A percentile compares a stretch with the other conserved stretches of the same genome.
Conservation (phyloP, 345 rosid species). For the Melaleuca quinquenervia region DNA sequence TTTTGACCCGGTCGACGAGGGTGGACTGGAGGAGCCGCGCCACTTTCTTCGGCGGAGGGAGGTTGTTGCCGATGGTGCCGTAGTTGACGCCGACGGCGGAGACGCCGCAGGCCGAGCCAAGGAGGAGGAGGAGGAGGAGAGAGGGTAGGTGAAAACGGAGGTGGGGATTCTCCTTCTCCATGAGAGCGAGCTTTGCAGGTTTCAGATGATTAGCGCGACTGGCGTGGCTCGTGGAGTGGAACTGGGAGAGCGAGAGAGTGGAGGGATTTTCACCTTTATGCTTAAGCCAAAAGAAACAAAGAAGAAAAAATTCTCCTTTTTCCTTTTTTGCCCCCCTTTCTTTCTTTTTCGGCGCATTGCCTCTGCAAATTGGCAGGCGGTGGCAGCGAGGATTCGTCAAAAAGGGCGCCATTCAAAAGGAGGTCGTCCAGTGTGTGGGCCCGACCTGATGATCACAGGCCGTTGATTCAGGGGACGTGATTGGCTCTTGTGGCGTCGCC, state of each 20-base stretch:
- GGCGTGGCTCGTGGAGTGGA: too few species aligned
- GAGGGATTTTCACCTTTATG: too few species aligned
- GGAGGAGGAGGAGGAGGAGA: not conserved
- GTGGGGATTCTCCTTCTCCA: not conserved
- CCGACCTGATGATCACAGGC: not conserved
- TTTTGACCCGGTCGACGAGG: slow-evolving; percentile 51
- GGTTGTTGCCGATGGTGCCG: slow-evolving; percentile 58
- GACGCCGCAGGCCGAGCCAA: not conserved
- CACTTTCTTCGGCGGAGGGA: slow-evolving; percentile 49
- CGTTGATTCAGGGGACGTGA: not conserved
- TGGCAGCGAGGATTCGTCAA: not conserved
- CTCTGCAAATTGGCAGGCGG: not conserved
- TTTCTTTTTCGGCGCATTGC: not conserved
- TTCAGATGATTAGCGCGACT: not conserved
- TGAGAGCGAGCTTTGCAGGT: not conserved
- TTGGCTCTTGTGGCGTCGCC: not conserved
- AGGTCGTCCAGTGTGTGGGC: not conserved
- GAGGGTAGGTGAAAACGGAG: not conserved
- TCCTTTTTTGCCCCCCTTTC: too few species aligned
- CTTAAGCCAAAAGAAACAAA: too few species aligned
- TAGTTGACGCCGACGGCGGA: slow-evolving; percentile 47
- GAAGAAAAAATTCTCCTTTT: too few species aligned
- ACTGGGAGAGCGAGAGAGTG: not conserved
- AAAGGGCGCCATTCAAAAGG: not conserved
- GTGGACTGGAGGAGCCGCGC: slow-evolving; percentile 63